These are phyloP conservation scores for Penicillium concentricum DNA, from an alignment of 2,329 filamentous ascomycete genomes.

Conservation along the genomic window DNA sequence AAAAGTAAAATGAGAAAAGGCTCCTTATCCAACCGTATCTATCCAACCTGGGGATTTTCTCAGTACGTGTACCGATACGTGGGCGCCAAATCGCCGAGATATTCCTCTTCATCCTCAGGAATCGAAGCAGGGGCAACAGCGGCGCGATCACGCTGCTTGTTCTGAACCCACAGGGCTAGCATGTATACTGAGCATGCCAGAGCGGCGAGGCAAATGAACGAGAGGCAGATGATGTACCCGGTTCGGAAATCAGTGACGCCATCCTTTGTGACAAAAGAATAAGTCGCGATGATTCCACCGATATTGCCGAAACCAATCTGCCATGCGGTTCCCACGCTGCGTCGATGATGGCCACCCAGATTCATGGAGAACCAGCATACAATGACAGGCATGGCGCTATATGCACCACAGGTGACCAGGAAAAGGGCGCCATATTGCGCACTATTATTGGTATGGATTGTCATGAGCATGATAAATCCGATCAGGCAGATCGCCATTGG, in stretches of 20 bases:
- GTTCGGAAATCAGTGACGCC: conserved; percentile 62
- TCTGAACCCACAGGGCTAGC: conserved; percentile 38
- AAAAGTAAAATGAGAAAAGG: background rate
- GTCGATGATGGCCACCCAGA: conserved; percentile 68
- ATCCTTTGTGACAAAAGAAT: conserved; percentile 65
- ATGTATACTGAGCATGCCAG: conserved; percentile 47
- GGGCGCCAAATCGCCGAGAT: conserved; percentile 43
- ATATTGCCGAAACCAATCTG: conserved; percentile 77
- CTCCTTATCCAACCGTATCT: background rate
- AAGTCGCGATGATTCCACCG: conserved; percentile 75
- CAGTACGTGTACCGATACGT: conserved; percentile 43
- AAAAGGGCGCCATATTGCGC: conserved; percentile 79
- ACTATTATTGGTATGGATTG: conserved; percentile 60
- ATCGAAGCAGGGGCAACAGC: conserved; percentile 24
- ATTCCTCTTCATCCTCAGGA: conserved; percentile 35
- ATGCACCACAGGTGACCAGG: conserved; percentile 74
- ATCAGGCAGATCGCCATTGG: conserved; percentile 68
- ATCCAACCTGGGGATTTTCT: background rate
- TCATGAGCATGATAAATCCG: conserved; percentile 73
- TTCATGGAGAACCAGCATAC: conserved; percentile 85
- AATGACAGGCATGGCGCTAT: conserved; percentile 85
- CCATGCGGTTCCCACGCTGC: conserved; percentile 71
- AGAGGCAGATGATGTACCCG: conserved; percentile 76
- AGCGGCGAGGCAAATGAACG: conserved; percentile 68
- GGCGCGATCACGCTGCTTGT: conserved; percentile 39